These are phyloP conservation scores for Erodium maritimum DNA, from an alignment of 345 rosid species.

Conservation along the genomic window DNA sequence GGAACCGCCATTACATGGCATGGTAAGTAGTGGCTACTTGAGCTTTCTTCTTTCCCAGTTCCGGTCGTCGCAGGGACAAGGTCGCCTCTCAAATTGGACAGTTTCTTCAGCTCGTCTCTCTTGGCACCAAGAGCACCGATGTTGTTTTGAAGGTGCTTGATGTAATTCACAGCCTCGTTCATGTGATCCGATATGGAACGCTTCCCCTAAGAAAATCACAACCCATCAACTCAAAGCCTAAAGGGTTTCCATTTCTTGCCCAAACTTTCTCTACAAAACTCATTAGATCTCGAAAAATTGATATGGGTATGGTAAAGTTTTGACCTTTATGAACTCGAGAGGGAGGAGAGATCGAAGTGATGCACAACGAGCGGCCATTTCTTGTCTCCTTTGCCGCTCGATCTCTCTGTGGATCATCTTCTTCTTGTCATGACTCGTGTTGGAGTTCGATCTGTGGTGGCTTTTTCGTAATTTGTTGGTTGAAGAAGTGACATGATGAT, in stretches of 20 bases:
- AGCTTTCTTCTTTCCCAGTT: not conserved
- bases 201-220: conserved; percentile 26
- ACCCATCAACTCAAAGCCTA: not conserved
- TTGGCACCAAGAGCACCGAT: conserved; percentile 18
- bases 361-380: conserved; percentile 27
- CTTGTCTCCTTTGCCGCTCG: conserved; percentile 38
- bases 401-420: conserved; percentile 28
- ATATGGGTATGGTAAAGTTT: no score
- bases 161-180: conserved; percentile 34
- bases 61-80: not conserved
- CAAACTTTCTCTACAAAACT: not conserved
- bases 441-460: no score
- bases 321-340: conserved; percentile 29
- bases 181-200: conserved; percentile 34
- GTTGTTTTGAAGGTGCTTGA: conserved; percentile 17
- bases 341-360: conserved; percentile 43
- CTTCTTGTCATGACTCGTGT: conserved; percentile 6
- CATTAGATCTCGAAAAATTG: not conserved
- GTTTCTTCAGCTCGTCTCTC: conserved; percentile 24
- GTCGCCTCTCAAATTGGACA: not conserved
- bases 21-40: not conserved
- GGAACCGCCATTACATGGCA: conserved; percentile 13
- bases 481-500: no score
- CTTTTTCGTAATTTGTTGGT: no score
- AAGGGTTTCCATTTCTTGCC: not conserved